Evolutionary conservation across 2,329 filamentous ascomycete genomes (phyloP), one percentile per base, ranked within the genome.

Genomic region (Colletotrichum tropicicola): DNA sequence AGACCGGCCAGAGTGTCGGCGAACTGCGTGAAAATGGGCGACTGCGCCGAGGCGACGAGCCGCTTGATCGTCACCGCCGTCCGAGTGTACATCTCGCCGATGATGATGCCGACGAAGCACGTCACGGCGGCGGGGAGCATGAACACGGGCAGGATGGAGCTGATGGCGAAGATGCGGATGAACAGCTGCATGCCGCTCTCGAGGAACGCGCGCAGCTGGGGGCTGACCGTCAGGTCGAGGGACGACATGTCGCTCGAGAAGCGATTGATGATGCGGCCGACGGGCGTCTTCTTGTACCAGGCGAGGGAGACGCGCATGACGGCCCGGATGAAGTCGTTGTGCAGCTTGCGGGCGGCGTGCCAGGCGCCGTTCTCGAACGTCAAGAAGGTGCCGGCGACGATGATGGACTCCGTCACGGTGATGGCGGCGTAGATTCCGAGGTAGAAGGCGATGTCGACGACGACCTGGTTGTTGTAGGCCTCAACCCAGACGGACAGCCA

Each of bases 171-270:
- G 41, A 85, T 75, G 6, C 83, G 80, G 55, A 85, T 81, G 21
- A 82, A 59, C 59, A 85, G 74, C 17, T 78, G 73, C 55, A 84
- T 74, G 9, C 73, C 67, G 12, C 77, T 76, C 59, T 85, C 82
- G 9, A 85, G 59, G 3, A 77, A 78, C 41, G 70, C 68, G 5
- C 81, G 79, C 1, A 87, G 74, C 76, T 84, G 79, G 2, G 77
- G 74, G 19, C 80, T 79, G 6, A 88, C 73, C 1, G 75, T 70
- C 7, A 78, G 81, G 68, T 88, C 86, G 54, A 88, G 79, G 0
- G 85, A 85, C n/a, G 80, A 78, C 72, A 87, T 86, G 64, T 88
- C 86, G 35, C 85, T 83, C 1, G 84, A 83, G 67, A 88, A 86
- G 12, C 86, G 82, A 69, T 87, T 87, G 58, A 84, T 79, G 59